Evolutionary conservation across 306 rosid genomes (phyloP), one percentile per base, ranked within the genome.

Genomic region (Dryas octopetala): DNA sequence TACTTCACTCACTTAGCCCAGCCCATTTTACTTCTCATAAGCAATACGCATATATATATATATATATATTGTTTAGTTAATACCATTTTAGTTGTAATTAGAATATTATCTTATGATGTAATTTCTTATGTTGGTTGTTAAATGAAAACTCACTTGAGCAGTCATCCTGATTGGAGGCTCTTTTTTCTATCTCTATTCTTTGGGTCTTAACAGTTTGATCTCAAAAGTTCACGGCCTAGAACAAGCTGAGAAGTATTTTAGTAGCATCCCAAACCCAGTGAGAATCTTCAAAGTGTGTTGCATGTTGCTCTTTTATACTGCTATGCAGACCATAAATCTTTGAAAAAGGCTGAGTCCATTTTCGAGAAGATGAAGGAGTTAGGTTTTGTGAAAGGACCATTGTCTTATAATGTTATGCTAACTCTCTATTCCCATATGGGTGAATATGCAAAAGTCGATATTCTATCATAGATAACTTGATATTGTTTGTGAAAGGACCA

Each of bases 221-320:
- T 89, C 89, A 28, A 87, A 80, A 86, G 88, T 89, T 47, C 85
- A 11, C 46, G 89, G 92, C 59, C 71, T 84, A 58, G 86, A 83
- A 71, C 77, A 81, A 76, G 89, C 95, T 13, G 86, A 91, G 84
- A 79, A 59, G 65, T 91, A 77, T 74, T 86, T 84, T 50, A 64
- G 62, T 65, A 78, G 81, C 81, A 71, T 89, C 43, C 85, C 80
- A 3, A 74, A 68, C 38, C 52, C 81, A 62, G 74, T 66, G 58
- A 68, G 81, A 78, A 85, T 40, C 43, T 68, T 77, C 14, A 73
- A 68, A 46, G 57, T 88, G 58, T 78, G 23, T 23, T 23, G 23
- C 23, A 90, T 71, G 88, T 88, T 44, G 78, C 90, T 66, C 82
- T 88, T 72, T 76, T 86, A 47, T 53, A 66, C 52, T 82, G 96